Conservation (phyloP, 2,329 filamentous ascomycete genomes). For the Pseudopyrenochaeta lycopersici region DNA sequence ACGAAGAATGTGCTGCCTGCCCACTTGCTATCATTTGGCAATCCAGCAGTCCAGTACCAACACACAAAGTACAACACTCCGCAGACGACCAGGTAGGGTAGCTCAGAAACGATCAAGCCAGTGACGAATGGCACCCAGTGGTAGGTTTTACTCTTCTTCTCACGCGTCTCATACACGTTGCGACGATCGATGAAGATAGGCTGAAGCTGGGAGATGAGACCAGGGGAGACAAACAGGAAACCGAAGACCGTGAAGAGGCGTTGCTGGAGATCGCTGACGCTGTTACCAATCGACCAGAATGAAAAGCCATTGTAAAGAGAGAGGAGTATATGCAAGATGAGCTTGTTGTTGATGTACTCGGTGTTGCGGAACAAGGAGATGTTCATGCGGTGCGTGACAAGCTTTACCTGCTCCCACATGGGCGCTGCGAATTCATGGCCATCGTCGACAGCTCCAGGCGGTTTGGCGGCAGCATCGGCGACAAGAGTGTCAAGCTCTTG, state of each 20-base stretch:
- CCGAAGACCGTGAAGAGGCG: slow-evolving; percentile 58
- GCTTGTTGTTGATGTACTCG: slow-evolving; percentile 25
- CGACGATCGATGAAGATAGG: slow-evolving; percentile 54
- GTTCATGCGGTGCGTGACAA: slow-evolving; percentile 20
- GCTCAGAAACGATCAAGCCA: slow-evolving; percentile 72
- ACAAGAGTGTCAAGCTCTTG: slow-evolving; percentile 46
- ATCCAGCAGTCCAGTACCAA: slow-evolving; percentile 67
- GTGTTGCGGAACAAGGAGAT: slow-evolving; percentile 15
- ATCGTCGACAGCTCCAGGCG: slow-evolving; percentile 44
- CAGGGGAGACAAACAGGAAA: slow-evolving; percentile 50
- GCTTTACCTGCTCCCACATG: slow-evolving; percentile 17
- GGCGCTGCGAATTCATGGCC: slow-evolving; percentile 33
- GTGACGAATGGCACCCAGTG: slow-evolving; percentile 76
- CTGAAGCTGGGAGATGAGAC: slow-evolving; percentile 49
- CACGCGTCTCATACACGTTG: slow-evolving; percentile 63
- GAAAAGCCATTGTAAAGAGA: slow-evolving; percentile 25
- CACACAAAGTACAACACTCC: slow-evolving; percentile 69
- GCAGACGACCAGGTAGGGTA: slow-evolving; percentile 69
- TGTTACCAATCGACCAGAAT: slow-evolving; percentile 24
- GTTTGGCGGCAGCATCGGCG: slow-evolving; percentile 41
- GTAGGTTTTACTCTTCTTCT: slow-evolving; percentile 72
- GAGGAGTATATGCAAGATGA: slow-evolving; percentile 16
- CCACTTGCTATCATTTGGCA: slow-evolving; percentile 53
- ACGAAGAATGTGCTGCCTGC: slow-evolving; percentile 57
- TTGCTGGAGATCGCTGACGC: slow-evolving; percentile 49